Evolutionary conservation across 2,329 filamentous ascomycete species (phyloP).

Genomic region (Fusarium sp.): DNA sequence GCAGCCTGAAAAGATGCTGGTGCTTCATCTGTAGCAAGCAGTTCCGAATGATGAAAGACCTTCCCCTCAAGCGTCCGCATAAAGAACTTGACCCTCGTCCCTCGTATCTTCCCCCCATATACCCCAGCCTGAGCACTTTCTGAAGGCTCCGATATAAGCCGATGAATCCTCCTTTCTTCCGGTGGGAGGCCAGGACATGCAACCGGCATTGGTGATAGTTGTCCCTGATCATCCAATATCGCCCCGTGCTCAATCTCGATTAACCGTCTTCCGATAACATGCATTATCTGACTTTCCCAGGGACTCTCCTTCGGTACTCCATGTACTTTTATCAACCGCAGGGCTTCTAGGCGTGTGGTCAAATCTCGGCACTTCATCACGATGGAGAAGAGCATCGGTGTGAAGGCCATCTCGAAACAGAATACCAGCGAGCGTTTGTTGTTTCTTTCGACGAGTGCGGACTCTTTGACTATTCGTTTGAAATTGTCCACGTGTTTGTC

Average conservation of each 20-base stretch:
- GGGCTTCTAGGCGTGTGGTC: not conserved
- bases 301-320: not conserved
- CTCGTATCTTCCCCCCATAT: not conserved
- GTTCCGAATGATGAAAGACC: not conserved
- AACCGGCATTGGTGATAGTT: not conserved
- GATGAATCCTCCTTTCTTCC: not conserved
- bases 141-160: not conserved
- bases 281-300: not conserved
- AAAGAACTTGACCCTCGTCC: not conserved
- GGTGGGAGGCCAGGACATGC: not conserved
- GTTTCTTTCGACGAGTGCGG: not conserved
- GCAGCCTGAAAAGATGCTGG: not conserved
- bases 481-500: slow-evolving; percentile 14
- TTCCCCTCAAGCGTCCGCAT: not conserved
- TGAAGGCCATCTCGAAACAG: not conserved
- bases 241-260: not conserved
- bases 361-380: slow-evolving; percentile 2
- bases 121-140: not conserved
- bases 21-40: not conserved
- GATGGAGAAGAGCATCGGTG: not conserved
- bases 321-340: not conserved
- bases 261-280: not conserved
- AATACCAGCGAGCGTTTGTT: not conserved
- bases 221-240: not conserved
- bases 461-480: slow-evolving; percentile 4